Conservation (phyloP, 306 rosid species). For the Cicer chorassanicum region DNA sequence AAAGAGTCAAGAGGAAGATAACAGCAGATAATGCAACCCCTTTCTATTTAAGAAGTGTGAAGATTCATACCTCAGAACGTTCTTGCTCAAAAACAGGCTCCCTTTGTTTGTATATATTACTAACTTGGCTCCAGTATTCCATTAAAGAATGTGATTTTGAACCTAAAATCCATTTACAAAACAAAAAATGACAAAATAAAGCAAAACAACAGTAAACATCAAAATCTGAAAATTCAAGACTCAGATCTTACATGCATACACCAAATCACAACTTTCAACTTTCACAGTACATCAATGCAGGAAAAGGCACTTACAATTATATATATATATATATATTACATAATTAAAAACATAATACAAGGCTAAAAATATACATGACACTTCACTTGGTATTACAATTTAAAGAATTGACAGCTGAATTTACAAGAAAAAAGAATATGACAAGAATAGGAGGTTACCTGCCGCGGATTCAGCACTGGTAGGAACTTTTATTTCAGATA, state of each 20-base stretch:
- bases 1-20: slow-evolving; percentile 42
- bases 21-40: not conserved
- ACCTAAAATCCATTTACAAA: slow-evolving; percentile 46
- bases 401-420: not conserved
- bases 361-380: not conserved
- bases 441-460: slow-evolving; percentile 43
- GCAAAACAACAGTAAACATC: not conserved
- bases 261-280: slow-evolving; percentile 1
- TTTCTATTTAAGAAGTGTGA: not conserved
- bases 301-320: not conserved
- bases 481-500: slow-evolving; percentile 56
- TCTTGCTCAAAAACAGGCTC: slow-evolving; percentile 73
- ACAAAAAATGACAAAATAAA: not conserved
- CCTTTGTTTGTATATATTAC: slow-evolving; percentile 51
- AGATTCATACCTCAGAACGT: slow-evolving; percentile 59
- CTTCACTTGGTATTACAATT: not conserved
- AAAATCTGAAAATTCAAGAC: not conserved
- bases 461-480: slow-evolving; percentile 12
- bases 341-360: not conserved
- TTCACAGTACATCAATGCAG: not conserved
- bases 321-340: too few relatives aligned
- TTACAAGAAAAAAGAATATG: slow-evolving; percentile 7
- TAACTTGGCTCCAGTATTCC: slow-evolving; percentile 65
- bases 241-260: not conserved
- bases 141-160: slow-evolving; percentile 57